Evolutionary conservation across 495 filamentous ascomycete species (phyloP).

Genomic region (Daldinia vernicosa): DNA sequence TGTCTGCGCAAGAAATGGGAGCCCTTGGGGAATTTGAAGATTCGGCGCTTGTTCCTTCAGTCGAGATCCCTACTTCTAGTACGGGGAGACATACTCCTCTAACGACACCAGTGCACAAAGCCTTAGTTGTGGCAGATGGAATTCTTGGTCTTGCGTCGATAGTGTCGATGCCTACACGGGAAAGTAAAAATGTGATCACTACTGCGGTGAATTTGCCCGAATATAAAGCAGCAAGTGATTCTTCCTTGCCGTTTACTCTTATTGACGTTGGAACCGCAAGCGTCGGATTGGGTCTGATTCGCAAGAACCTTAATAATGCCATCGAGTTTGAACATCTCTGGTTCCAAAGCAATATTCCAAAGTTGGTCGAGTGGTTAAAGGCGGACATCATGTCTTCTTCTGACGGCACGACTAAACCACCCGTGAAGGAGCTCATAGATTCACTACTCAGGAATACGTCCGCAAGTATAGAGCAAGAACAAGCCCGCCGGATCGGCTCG

Average conservation of each 20-base stretch:
- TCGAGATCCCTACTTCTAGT: slow-evolving; percentile 70
- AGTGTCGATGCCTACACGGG: slow-evolving; percentile 48
- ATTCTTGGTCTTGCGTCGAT: slow-evolving; percentile 55
- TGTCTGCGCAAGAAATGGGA: slow-evolving; percentile 48
- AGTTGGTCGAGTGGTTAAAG: slow-evolving; percentile 75
- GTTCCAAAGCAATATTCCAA: slow-evolving; percentile 73
- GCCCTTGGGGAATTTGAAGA: slow-evolving; percentile 55
- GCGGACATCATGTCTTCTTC: slow-evolving; percentile 55
- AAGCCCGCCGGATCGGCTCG: slow-evolving; percentile 51
- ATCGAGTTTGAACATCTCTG: slow-evolving; percentile 75
- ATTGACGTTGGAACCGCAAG: slow-evolving; percentile 58
- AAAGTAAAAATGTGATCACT: slow-evolving; percentile 48
- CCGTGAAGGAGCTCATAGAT: slow-evolving; percentile 71
- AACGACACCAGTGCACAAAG: slow-evolving; percentile 85
- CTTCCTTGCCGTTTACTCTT: slow-evolving; percentile 47
- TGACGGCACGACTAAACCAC: slow-evolving; percentile 62
- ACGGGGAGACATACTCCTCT: slow-evolving; percentile 69
- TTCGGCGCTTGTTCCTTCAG: slow-evolving; percentile 74
- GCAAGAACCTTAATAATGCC: slow-evolving; percentile 72
- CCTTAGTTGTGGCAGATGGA: slow-evolving; percentile 77
- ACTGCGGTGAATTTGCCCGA: slow-evolving; percentile 55
- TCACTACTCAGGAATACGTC: slow-evolving; percentile 71
- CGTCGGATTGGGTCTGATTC: slow-evolving; percentile 70
- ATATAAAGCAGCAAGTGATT: slow-evolving; percentile 46
- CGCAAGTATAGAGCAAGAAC: slow-evolving; percentile 60